phyloP scores from a whole-genome alignment of 139 green algal species.

The Penium margaritaceum region DNA sequence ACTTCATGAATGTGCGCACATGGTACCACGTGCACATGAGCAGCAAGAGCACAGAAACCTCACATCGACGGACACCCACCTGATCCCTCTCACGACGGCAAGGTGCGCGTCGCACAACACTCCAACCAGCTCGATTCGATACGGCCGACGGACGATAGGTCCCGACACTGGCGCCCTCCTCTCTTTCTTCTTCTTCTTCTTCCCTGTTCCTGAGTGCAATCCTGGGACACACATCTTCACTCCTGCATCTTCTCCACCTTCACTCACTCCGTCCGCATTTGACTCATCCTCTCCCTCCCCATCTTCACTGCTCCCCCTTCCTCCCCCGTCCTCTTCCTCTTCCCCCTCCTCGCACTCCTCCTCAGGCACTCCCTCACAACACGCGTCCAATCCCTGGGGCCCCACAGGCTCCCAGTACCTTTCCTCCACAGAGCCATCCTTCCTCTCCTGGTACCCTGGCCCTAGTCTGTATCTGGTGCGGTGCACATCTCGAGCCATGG shows the following conservation, averaged over 20 bases:
- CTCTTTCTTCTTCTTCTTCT: neutral
- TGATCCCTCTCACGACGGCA: constrained; percentile 23
- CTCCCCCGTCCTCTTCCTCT: neutral
- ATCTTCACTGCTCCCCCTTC: neutral
- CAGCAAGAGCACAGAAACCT: too few species aligned
- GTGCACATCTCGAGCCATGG: constrained; percentile 27
- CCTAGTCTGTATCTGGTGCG: constrained; percentile 9
- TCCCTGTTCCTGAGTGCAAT: too few species aligned
- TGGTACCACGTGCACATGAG: too few species aligned
- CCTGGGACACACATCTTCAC: neutral
- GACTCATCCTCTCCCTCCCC: neutral
- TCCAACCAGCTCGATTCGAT: constrained; percentile 28
- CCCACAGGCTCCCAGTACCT: constrained; percentile 26
- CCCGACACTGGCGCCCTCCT: neutral
- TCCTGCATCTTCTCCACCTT: neutral
- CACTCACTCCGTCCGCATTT: neutral
- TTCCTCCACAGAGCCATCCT: constrained; percentile 12
- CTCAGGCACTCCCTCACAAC: too few species aligned
- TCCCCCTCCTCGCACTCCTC: neutral
- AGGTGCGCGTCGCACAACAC: constrained; percentile 29
- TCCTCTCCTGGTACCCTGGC: constrained; percentile 13
- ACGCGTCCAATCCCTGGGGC: too few species aligned
- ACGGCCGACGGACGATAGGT: constrained; percentile 6
- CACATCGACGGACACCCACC: too few species aligned
- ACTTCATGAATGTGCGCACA: too few species aligned